Evolutionary conservation across 352 stramenopile genomes (phyloP), one percentile per base, ranked within the genome.

Genomic region (Pythium monospermum): DNA sequence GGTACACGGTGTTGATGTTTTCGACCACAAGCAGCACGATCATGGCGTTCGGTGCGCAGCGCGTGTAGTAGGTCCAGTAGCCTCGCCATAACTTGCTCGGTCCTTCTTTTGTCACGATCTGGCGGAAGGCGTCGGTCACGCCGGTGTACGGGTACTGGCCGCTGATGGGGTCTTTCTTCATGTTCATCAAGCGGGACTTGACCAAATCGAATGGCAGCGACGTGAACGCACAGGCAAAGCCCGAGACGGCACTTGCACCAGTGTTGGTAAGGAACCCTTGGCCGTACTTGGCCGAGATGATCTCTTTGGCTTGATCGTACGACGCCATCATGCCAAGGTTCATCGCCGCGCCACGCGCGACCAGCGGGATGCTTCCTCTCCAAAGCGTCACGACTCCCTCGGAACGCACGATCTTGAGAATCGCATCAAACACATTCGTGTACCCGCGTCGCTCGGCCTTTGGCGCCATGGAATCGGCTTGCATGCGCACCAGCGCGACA

Each of bases 321-420:
- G 91, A 99, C 16, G 96, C 96, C 81, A 99, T 92, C 97, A 99
- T 99, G 49, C 96, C 96, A n/a, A 99, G 91, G 76, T 99, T 99
- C 95, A 99, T 99, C 49, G 94, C 83, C 51, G 98, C 98, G 25
- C 95, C 97, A 62, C 97, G 86, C 16, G 98, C 83, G 37, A 99
- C 95, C n/a, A 96, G 85, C 19, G 93, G 92, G 31, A 94, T 69
- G 49, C 80, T 93, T 7, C 93, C 93, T 22, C 89, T 74, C 87
- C 89, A 98, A 28, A 98, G 73, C 37, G 90, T 96, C 18, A 59
- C 26, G 2, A 97, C 59, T 28, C 93, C 92, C 49, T 98, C 93
- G 6, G 92, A 73, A 16, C 66, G 61, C 2, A 71, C 73, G 55
- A 98, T 97, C 61, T 92, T 79, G 15, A 90, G 56, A 27, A 98